Conservation (phyloP, 202 grass and related monocot species). For the Brachypodium distachyon region DNA sequence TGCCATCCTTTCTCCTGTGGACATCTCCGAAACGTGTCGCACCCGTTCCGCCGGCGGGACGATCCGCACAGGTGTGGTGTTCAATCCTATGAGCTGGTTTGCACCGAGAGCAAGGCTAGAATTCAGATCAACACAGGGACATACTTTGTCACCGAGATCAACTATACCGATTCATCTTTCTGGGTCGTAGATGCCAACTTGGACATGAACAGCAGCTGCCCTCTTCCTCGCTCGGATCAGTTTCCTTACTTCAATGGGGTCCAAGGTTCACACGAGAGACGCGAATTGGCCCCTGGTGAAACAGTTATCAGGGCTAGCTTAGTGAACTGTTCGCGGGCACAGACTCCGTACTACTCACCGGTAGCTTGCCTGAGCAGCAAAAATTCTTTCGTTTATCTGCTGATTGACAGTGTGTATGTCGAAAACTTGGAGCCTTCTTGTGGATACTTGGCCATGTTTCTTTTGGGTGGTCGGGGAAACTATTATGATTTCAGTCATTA, state of each 20-base stretch:
- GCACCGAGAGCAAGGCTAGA: background rate
- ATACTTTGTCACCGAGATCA: background rate
- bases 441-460: background rate
- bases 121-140: background rate
- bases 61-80: background rate
- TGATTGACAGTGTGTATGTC: background rate
- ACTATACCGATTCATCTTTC: background rate
- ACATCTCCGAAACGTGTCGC: background rate
- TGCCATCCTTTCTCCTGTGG: background rate
- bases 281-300: background rate
- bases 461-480: background rate
- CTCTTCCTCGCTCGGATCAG: background rate
- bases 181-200: background rate
- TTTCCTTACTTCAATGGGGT: background rate
- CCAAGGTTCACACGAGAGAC: too few relatives aligned
- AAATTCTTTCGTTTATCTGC: background rate
- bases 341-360: background rate
- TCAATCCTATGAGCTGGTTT: background rate
- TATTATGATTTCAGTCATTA: background rate
- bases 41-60: background rate
- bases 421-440: background rate
- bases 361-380: background rate
- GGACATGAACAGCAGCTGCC: background rate
- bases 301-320: background rate
- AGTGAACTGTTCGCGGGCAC: background rate